Base-by-base conservation (phyloP, 2,329 filamentous ascomycete genomes). In the Metarhizium rileyi region DNA sequence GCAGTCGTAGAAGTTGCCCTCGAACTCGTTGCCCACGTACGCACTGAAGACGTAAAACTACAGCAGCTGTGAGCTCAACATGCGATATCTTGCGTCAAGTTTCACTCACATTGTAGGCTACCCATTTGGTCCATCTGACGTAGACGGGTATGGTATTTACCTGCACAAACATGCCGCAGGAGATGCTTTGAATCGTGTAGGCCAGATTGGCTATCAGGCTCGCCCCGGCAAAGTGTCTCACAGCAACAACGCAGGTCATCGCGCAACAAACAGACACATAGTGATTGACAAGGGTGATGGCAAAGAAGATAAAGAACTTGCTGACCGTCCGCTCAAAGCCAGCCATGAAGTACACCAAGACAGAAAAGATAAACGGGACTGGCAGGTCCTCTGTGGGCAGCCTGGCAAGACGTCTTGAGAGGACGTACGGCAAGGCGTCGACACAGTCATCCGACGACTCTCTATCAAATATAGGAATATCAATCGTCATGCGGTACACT, bases 271-370 rank as follows among this genome's bases (percentile, higher is more conserved):
- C 78, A 1, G 84, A 80, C 33, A 87, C 82, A 55, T 87, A 88
- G 52, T 90, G 86, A 42, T 80, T 82, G 3, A 90, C 63, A 4
- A 90, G 63, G 0, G 82, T 76, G 35, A 89, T 72, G 3, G 75
- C 70, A 55, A 90, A 84, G 67, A 89, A 90, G 1, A 76, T 81
- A 51, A 90, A 82, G 63, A 89, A 90, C 48, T 84, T 78, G 1
- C 59, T 65, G 0, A 74, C 78, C 8, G 82, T 75, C 3, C 75
- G 71, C 44, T 86, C 78, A 56, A 89, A 87, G 0, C 84, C 85
- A 6, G 81, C 78, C 83, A 90, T 88, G 62, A 87, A 90, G 63
- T 90, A 90, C 59, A 82, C 83, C 7, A 90, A 83, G 2, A 81
- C 66, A 5, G 81, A 81, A 59, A 84, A 90, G 3, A 88, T 62